Conservation (phyloP, 176 grass and related monocot species). For the Ensete ventricosum region DNA sequence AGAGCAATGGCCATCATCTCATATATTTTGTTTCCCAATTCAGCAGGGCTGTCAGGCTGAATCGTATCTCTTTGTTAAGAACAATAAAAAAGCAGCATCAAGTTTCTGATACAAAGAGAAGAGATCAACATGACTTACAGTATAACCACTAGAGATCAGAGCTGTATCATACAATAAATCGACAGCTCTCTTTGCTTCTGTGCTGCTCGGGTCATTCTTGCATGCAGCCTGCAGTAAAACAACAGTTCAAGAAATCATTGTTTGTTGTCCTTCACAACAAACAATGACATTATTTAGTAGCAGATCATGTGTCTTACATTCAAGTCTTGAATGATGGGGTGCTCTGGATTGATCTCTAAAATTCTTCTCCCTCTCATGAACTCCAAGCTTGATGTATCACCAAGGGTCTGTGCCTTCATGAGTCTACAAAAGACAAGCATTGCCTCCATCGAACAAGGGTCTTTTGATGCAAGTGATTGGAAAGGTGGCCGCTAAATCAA, state of each 20-base stretch:
- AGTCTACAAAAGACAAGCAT: constrained; percentile 37
- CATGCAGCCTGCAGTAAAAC: constrained; percentile 53
- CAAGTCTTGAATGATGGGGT: constrained; percentile 84
- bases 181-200: constrained; percentile 75
- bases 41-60: constrained; percentile 81
- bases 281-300: too few species aligned
- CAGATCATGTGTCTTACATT: constrained; percentile 48
- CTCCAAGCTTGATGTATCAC: constrained; percentile 86
- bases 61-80: not conserved
- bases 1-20: constrained; percentile 95
- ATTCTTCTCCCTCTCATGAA: constrained; percentile 96
- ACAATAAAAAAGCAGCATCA: constrained; percentile 4
- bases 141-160: constrained; percentile 97
- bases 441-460: too few species aligned
- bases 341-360: constrained; percentile 79
- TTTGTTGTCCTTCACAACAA: not conserved
- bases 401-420: constrained; percentile 98
- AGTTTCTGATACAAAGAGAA: not conserved
- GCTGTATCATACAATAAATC: constrained; percentile 88
- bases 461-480: too few species aligned
- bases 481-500: too few species aligned
- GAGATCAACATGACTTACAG: constrained; percentile 28
- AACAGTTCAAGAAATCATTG: not conserved
- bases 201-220: constrained; percentile 78
- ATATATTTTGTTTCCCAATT: constrained; percentile 90